Conservation (phyloP, 2,329 filamentous ascomycete species). For the Ophiostoma australiae region DNA sequence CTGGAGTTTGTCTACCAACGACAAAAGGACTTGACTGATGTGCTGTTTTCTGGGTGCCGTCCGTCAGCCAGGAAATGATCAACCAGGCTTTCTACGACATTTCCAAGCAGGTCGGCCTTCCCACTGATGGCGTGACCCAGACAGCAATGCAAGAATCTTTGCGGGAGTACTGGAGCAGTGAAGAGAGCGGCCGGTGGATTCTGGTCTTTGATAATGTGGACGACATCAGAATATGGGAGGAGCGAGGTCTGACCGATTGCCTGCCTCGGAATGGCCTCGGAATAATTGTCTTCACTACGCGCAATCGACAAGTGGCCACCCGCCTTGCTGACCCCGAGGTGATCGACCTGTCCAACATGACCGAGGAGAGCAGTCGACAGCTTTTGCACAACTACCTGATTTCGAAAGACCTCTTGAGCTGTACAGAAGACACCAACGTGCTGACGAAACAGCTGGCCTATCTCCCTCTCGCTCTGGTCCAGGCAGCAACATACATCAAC, state of each 20-base stretch:
- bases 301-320: background rate
- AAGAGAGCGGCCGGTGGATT: background rate
- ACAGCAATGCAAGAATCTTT: background rate
- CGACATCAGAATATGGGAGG: slow-evolving; percentile 1
- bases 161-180: background rate
- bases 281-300: background rate
- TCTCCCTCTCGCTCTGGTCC: background rate
- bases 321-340: background rate
- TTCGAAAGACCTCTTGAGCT: background rate
- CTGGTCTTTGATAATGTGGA: background rate
- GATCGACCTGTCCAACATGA: background rate
- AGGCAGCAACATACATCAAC: slow-evolving; percentile 3
- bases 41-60: background rate
- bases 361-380: background rate
- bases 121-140: background rate
- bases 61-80: background rate
- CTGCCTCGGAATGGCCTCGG: background rate
- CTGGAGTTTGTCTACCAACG: background rate
- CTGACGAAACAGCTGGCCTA: background rate
- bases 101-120: background rate
- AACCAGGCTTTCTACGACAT: background rate
- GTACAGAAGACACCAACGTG: background rate
- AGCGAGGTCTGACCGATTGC: background rate
- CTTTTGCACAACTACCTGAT: background rate
- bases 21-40: background rate